Evolutionary conservation across 208 protist genomes (phyloP), one percentile per base, ranked within the genome.

Genomic region (Trypanosoma boissoni): DNA sequence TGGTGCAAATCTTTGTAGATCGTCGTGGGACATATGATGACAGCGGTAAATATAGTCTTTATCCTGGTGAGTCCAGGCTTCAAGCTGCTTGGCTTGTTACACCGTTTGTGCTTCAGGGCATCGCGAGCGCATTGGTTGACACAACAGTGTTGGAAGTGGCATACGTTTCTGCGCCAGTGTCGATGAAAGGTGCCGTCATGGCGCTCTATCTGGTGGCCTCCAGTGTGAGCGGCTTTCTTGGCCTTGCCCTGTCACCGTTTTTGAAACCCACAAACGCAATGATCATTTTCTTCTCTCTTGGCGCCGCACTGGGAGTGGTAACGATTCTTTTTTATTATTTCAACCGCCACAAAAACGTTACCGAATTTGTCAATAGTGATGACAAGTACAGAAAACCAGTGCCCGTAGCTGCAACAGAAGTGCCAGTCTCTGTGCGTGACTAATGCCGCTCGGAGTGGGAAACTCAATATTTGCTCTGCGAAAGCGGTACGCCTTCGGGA

Each of bases 161-260:
- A 18, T 89, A 84, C 64, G 58, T 68, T 1, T 68, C 52, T 21
- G 78, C 82, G 14, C 82, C 82, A 0, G 64, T 44, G 44, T 80
- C 68, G 29, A 85, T 86, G 75, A 85, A 83, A 63, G 78, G 78
- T 3, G 72, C 72, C 0, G 76, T 89, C 42, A 83, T 86, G 78
- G 82, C 63, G 0, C 44, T 89, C 8, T 89, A 89, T 67, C 76
- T 73, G 67, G 36, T 86, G 9, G 73, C 82, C 29, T 86, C 78
- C 18, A 86, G 78, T 57, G 49, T 64, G 27, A 86, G 78, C 54
- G 82, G 82, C 41, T 78, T 86, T 28, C 68, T 83, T 2, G 82
- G 82, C 7, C 36, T 89, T n/a, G 43, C 72, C 3, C 67, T 89
- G 2, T 86, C 82, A 0, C 82, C 75, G 9, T 63, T 80, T 6